These are phyloP conservation scores for Clarireedia hainanense DNA, from an alignment of 2,329 filamentous ascomycete genomes.

Conservation along the genomic window DNA sequence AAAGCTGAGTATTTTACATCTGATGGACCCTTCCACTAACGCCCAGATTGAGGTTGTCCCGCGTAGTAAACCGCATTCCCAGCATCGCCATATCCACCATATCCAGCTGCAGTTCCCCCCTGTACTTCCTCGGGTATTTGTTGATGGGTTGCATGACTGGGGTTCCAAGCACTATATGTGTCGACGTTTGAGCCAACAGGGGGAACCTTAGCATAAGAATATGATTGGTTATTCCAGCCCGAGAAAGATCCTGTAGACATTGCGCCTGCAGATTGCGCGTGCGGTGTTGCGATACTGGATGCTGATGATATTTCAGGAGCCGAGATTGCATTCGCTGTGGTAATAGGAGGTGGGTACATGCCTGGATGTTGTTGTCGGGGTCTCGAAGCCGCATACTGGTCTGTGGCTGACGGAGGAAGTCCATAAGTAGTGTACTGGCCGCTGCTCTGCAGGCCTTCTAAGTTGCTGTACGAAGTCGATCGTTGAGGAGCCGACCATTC, in stretches of 20 bases:
- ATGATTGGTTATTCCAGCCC: conserved; percentile 21
- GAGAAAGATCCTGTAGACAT: conserved; percentile 17
- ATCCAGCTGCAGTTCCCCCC: conserved; percentile 10
- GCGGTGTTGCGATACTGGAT: conserved; percentile 15
- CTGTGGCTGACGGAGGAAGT: conserved; percentile 10
- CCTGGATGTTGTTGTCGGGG: conserved; percentile 3
- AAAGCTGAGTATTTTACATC: background rate
- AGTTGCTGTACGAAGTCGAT: conserved; percentile 29
- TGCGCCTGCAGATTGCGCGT: conserved; percentile 16
- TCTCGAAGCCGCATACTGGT: conserved; percentile 1
- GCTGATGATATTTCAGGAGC: conserved; percentile 17
- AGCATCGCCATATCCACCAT: conserved; percentile 22
- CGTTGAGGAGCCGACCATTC: conserved; percentile 28
- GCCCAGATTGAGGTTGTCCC: conserved; percentile 16
- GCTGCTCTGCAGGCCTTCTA: conserved; percentile 25
- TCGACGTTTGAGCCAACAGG: conserved; percentile 18
- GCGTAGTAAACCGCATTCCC: conserved; percentile 22
- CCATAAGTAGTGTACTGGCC: conserved; percentile 22
- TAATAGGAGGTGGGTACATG: conserved; percentile 25
- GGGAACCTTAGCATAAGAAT: conserved; percentile 20
- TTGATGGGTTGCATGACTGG: conserved; percentile 14
- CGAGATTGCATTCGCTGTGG: conserved; percentile 16
- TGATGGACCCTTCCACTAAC: background rate
- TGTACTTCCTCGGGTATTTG: conserved; percentile 14
- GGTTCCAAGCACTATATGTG: conserved; percentile 22